A percentile compares a stretch with the other conserved stretches of the same genome.
These are phyloP conservation scores for Penicillium cataractarum DNA, from an alignment of 495 filamentous ascomycete species.

Conservation along the genomic window DNA sequence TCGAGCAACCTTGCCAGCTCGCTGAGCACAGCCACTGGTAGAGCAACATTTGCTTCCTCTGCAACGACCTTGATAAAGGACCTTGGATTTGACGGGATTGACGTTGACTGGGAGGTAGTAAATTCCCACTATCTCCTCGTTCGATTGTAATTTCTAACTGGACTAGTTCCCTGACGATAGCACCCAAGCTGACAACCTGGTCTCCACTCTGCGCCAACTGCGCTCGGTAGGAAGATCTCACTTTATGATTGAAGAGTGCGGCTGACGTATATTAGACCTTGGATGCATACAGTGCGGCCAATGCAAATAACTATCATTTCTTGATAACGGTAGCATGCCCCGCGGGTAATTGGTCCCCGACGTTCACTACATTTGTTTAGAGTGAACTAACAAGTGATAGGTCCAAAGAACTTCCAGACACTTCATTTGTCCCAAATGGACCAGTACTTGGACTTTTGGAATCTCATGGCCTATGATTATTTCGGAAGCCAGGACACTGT, in stretches of 20 bases:
- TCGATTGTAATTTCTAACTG: background rate
- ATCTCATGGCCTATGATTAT: slow-evolving; percentile 82
- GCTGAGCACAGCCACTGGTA: slow-evolving; percentile 56
- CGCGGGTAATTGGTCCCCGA: slow-evolving; percentile 35
- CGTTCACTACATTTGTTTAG: background rate
- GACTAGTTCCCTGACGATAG: slow-evolving; percentile 37
- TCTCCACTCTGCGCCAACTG: slow-evolving; percentile 61
- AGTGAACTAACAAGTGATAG: slow-evolving; percentile 22
- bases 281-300: slow-evolving; percentile 59
- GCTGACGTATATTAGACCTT: slow-evolving; percentile 43
- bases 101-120: slow-evolving; percentile 64
- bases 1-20: slow-evolving; percentile 70
- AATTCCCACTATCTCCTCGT: no score
- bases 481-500: slow-evolving; percentile 68
- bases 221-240: slow-evolving; percentile 34
- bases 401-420: slow-evolving; percentile 61
- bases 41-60: slow-evolving; percentile 68
- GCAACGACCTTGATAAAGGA: slow-evolving; percentile 69
- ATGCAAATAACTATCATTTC: slow-evolving; percentile 57
- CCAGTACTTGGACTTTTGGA: slow-evolving; percentile 65
- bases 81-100: slow-evolving; percentile 61
- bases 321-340: slow-evolving; percentile 69
- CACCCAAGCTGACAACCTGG: slow-evolving; percentile 62
- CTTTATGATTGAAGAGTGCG: no score
- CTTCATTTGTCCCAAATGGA: slow-evolving; percentile 65